Percentiles rank a stretch among this genome's conserved stretches.
These are phyloP conservation scores for Macrolepiota dolichaula DNA, from an alignment of 768 basidiomycete species.

Conservation along the genomic window DNA sequence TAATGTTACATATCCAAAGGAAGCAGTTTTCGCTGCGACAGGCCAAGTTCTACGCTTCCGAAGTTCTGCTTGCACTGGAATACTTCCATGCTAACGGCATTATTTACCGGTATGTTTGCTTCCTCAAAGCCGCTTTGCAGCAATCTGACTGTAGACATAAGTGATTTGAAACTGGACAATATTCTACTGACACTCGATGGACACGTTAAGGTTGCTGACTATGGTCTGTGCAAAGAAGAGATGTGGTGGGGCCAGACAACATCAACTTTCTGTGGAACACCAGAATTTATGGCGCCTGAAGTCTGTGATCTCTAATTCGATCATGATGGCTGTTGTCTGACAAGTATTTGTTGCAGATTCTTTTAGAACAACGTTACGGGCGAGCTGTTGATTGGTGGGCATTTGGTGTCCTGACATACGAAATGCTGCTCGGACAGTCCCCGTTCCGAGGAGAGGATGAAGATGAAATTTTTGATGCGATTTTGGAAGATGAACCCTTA, in stretches of 20 bases:
- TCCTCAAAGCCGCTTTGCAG: neutral
- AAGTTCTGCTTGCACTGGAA: conserved; percentile 92
- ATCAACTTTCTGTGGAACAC: conserved; percentile 98
- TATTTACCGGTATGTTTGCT: conserved; percentile 78
- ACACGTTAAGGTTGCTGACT: conserved; percentile 98
- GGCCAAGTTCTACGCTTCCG: conserved; percentile 98
- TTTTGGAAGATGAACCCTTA: conserved; percentile 95
- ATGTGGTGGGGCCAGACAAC: conserved; percentile 98
- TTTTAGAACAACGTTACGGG: conserved; percentile 98
- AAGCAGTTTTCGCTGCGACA: conserved; percentile 98
- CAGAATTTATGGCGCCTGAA: conserved; percentile 99
- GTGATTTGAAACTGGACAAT: conserved; percentile 97
- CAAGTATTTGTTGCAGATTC: conserved; percentile 58
- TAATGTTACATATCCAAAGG: conserved; percentile 99
- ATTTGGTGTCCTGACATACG: conserved; percentile 96
- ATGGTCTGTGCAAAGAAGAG: conserved; percentile 98
- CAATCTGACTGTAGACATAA: conserved; percentile 23
- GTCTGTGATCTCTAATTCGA: conserved; percentile 36
- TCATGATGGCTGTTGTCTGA: conserved; percentile 6
- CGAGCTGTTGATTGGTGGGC: conserved; percentile 99
- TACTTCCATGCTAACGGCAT: conserved; percentile 99
- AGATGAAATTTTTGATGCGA: conserved; percentile 99
- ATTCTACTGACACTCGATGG: conserved; percentile 95
- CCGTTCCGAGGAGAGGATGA: conserved; percentile 99
- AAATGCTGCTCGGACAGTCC: conserved; percentile 98